Evolutionary conservation across 805 yeast genomes (phyloP), one percentile per base, ranked within the genome.

Genomic region (Torulaspora microellipsoides): DNA sequence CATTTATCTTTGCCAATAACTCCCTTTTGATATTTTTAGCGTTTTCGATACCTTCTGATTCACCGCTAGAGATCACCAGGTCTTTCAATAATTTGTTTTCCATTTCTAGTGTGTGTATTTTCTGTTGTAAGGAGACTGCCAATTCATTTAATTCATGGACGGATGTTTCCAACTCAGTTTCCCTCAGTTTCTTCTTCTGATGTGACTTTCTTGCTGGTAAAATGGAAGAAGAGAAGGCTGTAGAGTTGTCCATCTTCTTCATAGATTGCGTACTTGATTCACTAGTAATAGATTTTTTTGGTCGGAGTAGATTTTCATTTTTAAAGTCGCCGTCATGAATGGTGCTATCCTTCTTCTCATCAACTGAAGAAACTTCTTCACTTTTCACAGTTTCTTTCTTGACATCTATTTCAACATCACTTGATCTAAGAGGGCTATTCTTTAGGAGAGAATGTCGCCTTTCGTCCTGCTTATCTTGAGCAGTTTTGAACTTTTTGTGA

Each of bases 51-150:
- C 76, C 78, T 49, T 75, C 73, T 23, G 60, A 52, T 43, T 77
- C 80, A 42, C 84, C 83, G 57, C 87, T 85, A 64, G 88, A 91
- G 35, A 85, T 83, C 17, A 91, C 90, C 53, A 93, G 70, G 60
- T 84, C 85, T 67, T 86, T 78, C 54, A 91, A 73, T 64, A 95
- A 73, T 58, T 81, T 78, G 68, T 91, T 91, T 68, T 91, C 99
- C 95, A 88, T 87, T 67, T 90, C 95, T 52, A 91, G 69, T 43
- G 91, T 86, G 64, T 81, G 81, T 46, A 93, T 78, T 59, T 81
- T 81, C 58, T 77, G 73, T 63, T 89, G 95, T 49, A 89, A 72
- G 15, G 70, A 69, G 37, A 71, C 67, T 12, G 90, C 81, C 48
- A 77, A 66, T 27, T 85, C 90, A 54, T 79, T 80, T 54, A 91